Evolutionary conservation across 345 rosid genomes (phyloP).

Genomic region (Lumnitzera littorea): DNA sequence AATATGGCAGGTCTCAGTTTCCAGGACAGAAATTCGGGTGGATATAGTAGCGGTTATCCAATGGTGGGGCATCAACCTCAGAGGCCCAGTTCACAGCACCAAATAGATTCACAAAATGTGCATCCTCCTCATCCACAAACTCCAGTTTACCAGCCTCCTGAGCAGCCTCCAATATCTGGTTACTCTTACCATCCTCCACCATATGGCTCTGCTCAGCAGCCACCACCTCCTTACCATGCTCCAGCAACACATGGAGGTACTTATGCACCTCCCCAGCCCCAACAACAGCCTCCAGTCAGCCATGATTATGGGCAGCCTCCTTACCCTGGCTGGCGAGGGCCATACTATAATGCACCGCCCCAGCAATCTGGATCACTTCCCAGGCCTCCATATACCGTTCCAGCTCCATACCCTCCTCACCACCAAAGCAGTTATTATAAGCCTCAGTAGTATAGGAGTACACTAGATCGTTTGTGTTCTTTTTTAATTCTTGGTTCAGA

Average conservation of each 20-base stretch:
- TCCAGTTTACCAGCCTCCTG: conserved; percentile 62
- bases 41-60: conserved; percentile 45
- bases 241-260: conserved; percentile 22
- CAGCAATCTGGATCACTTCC: conserved; percentile 66
- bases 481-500: neutral
- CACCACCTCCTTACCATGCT: conserved; percentile 25
- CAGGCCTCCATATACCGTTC: conserved; percentile 76
- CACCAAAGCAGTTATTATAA: conserved; percentile 78
- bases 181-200: conserved; percentile 47
- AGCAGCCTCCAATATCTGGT: conserved; percentile 50
- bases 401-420: conserved; percentile 62
- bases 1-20: conserved; percentile 83
- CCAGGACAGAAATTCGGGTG: conserved; percentile 68
- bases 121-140: conserved; percentile 39
- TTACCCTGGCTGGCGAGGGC: conserved; percentile 87
- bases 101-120: conserved; percentile 46
- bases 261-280: conserved; percentile 56
- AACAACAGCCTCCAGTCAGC: conserved; percentile 53
- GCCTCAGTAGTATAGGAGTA: conserved; percentile 27
- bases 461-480: neutral
- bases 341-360: conserved; percentile 66
- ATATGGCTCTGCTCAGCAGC: conserved; percentile 46
- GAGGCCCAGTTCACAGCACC: conserved; percentile 31
- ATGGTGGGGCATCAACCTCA: conserved; percentile 52
- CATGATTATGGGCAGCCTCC: conserved; percentile 78